Conservation (phyloP, 1,139 yeast species). For the Geotrichum restrictum region DNA sequence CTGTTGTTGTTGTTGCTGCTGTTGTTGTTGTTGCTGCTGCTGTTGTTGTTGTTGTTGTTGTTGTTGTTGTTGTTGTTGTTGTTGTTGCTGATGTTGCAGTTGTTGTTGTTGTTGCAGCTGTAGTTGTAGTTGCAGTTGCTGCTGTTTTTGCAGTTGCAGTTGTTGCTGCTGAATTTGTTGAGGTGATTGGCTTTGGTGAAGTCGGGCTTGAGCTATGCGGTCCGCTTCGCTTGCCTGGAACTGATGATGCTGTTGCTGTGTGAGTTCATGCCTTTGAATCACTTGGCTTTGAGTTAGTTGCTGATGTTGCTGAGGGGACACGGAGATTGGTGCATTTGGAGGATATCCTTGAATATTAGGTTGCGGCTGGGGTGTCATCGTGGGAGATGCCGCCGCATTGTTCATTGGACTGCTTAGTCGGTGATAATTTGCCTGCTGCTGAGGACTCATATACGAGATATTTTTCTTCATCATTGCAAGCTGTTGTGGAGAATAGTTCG, state of each 20-base stretch:
- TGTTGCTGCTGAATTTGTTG: conserved; percentile 4
- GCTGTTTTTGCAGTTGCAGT: conserved; percentile 4
- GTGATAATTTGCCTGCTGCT: conserved; percentile 11
- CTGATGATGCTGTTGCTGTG: background rate
- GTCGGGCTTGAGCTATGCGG: too few relatives aligned
- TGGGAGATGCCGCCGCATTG: background rate
- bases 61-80: conserved; percentile 14
- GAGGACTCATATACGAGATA: conserved; percentile 4
- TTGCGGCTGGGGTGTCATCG: conserved; percentile 1
- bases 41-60: conserved; percentile 9
- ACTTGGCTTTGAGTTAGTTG: background rate
- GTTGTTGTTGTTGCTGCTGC: conserved; percentile 12
- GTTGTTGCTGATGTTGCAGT: conserved; percentile 14
- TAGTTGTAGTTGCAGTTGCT: conserved; percentile 7
- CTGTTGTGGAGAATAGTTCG: conserved; percentile 7
- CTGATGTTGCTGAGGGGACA: conserved; percentile 3
- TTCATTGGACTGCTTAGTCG: background rate
- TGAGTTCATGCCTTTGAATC: conserved; percentile 3
- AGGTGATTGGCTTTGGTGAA: background rate
- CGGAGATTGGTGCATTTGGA: background rate
- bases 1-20: conserved; percentile 16
- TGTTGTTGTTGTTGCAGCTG: conserved; percentile 11
- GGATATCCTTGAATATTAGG: background rate
- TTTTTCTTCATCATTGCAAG: conserved; percentile 6
- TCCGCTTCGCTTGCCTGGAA: too few relatives aligned